Percentiles rank a stretch among this genome's conserved stretches.
Conservation (phyloP, 2,329 filamentous ascomycete species). For the Alternaria hordeiaustralica region DNA sequence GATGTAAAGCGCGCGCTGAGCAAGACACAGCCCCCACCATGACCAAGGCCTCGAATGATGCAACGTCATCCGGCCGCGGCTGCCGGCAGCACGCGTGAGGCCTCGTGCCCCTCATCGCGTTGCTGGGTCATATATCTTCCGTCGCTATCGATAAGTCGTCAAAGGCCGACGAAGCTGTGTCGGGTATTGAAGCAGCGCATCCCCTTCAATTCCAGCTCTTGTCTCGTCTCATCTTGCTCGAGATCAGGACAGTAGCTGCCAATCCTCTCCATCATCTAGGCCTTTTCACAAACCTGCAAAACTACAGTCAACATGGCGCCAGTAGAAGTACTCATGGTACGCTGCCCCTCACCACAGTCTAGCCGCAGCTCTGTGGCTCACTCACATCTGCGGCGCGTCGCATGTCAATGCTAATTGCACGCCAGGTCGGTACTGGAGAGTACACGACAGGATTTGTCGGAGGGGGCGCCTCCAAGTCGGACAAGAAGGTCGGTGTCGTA, state of each 20-base stretch:
- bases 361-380: too few relatives aligned
- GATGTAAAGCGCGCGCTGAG: background rate
- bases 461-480: conserved; percentile 79
- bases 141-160: conserved; percentile 26
- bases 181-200: conserved; percentile 12
- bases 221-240: background rate
- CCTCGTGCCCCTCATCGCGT: conserved; percentile 37
- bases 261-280: conserved; percentile 4
- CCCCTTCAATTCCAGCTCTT: conserved; percentile 11
- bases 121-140: conserved; percentile 33
- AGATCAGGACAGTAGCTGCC: conserved; percentile 4
- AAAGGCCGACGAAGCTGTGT: conserved; percentile 28
- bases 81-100: conserved; percentile 35
- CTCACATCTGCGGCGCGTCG: conserved; percentile 4
- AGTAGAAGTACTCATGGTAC: conserved; percentile 58
- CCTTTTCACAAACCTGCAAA: background rate
- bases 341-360: conserved; percentile 19
- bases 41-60: background rate
- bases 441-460: conserved; percentile 96
- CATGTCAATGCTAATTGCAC: conserved; percentile 13
- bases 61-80: conserved; percentile 36
- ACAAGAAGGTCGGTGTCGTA: conserved; percentile 96
- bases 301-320: conserved; percentile 52
- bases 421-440: conserved; percentile 83
- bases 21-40: conserved; percentile 1